Percentiles rank a stretch among this genome's conserved stretches.
Evolutionary conservation across 1,284 basidiomycete genomes (phyloP).

Genomic region (Agaricales sp.): DNA sequence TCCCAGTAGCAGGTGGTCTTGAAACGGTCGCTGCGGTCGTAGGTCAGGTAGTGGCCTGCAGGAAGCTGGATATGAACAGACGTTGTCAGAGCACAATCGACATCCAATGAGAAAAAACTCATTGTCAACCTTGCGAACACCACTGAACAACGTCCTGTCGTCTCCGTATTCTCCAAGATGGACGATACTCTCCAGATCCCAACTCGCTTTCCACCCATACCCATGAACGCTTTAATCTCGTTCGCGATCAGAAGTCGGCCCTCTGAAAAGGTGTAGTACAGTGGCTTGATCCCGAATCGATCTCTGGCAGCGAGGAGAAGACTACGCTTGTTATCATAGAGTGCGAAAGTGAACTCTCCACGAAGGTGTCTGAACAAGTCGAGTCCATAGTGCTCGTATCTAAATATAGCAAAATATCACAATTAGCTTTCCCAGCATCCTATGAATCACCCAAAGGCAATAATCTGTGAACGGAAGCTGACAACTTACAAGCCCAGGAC

Average conservation of each 20-base stretch:
- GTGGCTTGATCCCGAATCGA: conserved; percentile 6
- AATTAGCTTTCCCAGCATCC: not conserved
- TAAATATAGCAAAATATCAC: not conserved
- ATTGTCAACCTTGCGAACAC: conserved; percentile 3
- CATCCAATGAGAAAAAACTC: not conserved
- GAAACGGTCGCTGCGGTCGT: conserved; percentile 1
- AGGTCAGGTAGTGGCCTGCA: conserved; percentile 3
- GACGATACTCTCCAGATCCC: not conserved
- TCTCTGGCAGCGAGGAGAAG: conserved; percentile 3
- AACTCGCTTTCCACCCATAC: conserved; percentile 6
- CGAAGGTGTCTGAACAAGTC: conserved; percentile 6
- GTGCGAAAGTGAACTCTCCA: conserved; percentile 5
- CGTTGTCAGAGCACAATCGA: not conserved
- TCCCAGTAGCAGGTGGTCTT: conserved; percentile 6
- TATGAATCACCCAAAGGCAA: not conserved
- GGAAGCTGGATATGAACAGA: not conserved
- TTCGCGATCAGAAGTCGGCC: conserved; percentile 3
- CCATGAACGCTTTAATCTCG: conserved; percentile 6
- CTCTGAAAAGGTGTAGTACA: conserved; percentile 6
- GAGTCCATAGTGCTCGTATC: conserved; percentile 5
- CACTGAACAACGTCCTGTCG: conserved; percentile 6
- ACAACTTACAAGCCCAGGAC: conserved; percentile 11
- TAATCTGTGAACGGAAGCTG: not conserved
- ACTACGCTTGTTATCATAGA: conserved; percentile 3
- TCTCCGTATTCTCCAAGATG: conserved; percentile 4